Evolutionary conservation across 2,329 filamentous ascomycete species (phyloP).

Genomic region (Aschersonia sp.): DNA sequence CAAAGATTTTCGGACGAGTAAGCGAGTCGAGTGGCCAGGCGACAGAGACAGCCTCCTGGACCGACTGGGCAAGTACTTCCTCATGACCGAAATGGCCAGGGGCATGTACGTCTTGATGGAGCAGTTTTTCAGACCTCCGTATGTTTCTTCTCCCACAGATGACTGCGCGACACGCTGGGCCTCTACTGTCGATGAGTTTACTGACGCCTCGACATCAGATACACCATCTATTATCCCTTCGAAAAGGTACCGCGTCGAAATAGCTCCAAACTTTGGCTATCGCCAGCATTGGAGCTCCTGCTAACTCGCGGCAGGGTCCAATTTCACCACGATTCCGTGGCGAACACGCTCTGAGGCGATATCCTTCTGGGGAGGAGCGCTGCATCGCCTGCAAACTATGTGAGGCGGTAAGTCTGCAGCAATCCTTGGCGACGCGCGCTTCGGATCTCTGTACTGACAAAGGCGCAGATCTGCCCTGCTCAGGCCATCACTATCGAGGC

Average conservation of each 20-base stretch:
- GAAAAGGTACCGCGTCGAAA: slow-evolving; percentile 52
- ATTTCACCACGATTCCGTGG: slow-evolving; percentile 97
- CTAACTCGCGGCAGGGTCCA: slow-evolving; percentile 45
- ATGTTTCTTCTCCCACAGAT: slow-evolving; percentile 31
- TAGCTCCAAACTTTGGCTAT: background rate
- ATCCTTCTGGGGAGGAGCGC: slow-evolving; percentile 93
- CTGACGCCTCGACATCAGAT: slow-evolving; percentile 36
- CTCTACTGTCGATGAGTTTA: background rate
- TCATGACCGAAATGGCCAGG: slow-evolving; percentile 87
- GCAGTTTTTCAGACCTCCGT: slow-evolving; percentile 97
- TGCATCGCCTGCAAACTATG: slow-evolving; percentile 99
- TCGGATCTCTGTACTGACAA: background rate
- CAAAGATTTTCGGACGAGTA: slow-evolving; percentile 63
- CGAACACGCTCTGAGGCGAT: slow-evolving; percentile 90
- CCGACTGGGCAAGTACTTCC: slow-evolving; percentile 82
- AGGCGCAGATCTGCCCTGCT: slow-evolving; percentile 67
- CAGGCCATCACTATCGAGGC: slow-evolving; percentile 99
- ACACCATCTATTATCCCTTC: slow-evolving; percentile 97
- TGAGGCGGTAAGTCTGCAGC: slow-evolving; percentile 50
- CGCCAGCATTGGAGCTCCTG: background rate
- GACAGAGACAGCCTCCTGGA: slow-evolving; percentile 64
- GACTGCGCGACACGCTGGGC: background rate
- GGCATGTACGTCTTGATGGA: slow-evolving; percentile 97
- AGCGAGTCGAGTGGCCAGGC: slow-evolving; percentile 66
- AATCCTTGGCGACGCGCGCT: background rate